A percentile compares a stretch with the other conserved stretches of the same genome.
Evolutionary conservation across 768 basidiomycete genomes (phyloP).

Genomic region (Suillus plorans): DNA sequence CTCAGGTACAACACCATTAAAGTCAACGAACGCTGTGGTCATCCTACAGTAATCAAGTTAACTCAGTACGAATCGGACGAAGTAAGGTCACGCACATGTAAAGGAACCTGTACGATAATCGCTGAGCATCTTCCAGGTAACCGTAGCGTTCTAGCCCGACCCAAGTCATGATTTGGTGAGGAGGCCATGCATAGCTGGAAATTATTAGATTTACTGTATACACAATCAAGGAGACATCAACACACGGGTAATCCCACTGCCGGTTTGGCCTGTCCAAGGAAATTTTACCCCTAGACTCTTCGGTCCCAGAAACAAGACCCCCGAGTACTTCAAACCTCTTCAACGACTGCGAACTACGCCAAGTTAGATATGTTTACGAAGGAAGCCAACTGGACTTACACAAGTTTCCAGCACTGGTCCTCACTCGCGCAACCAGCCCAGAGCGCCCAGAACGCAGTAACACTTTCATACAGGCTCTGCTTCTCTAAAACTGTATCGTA

Average conservation of each 20-base stretch:
- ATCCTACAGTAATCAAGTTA: slow-evolving; percentile 51
- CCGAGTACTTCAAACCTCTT: slow-evolving; percentile 97
- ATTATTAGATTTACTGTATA: slow-evolving; percentile 10
- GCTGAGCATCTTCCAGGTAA: slow-evolving; percentile 88
- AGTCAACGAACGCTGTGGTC: slow-evolving; percentile 93
- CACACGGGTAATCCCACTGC: slow-evolving; percentile 97
- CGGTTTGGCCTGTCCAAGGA: slow-evolving; percentile 96
- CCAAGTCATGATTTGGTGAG: slow-evolving; percentile 99
- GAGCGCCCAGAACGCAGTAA: slow-evolving; percentile 94
- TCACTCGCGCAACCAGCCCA: slow-evolving; percentile 99
- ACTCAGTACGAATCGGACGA: not conserved
- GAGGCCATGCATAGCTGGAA: slow-evolving; percentile 80
- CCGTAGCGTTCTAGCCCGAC: slow-evolving; percentile 96
- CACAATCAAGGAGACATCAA: slow-evolving; percentile 21
- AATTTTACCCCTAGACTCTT: slow-evolving; percentile 93
- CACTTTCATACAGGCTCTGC: slow-evolving; percentile 94
- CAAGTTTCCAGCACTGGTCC: slow-evolving; percentile 89
- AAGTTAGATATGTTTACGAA: slow-evolving; percentile 17
- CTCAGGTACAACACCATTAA: slow-evolving; percentile 97
- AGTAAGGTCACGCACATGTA: slow-evolving; percentile 67
- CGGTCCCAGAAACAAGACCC: slow-evolving; percentile 93
- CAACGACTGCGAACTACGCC: slow-evolving; percentile 71
- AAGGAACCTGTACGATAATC: slow-evolving; percentile 94
- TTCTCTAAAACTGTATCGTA: slow-evolving; percentile 91
- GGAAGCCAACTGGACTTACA: slow-evolving; percentile 54